A percentile compares a stretch with the other conserved stretches of the same genome.
phyloP scores from a whole-genome alignment of 1,284 basidiomycete species.

The Puccinia hordei region DNA sequence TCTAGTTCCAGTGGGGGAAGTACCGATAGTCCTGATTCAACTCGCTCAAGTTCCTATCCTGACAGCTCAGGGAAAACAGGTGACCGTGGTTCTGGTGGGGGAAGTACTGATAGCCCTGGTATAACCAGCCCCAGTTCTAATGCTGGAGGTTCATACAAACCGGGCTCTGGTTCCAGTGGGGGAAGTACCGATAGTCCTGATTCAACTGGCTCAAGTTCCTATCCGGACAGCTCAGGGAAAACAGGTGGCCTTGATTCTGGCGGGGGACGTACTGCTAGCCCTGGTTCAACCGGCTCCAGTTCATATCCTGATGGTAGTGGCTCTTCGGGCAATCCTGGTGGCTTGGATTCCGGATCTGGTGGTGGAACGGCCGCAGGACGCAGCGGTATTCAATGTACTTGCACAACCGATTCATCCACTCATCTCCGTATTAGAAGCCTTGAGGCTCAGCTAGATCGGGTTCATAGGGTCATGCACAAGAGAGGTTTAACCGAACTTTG shows the following conservation, averaged over 20 bases:
- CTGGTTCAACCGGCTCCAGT: neutral
- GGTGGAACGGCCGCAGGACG: neutral
- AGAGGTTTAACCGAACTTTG: conserved; percentile 45
- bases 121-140: too few species aligned
- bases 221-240: neutral
- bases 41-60: neutral
- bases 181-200: neutral
- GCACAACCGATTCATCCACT: conserved; percentile 18
- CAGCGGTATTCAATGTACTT: neutral
- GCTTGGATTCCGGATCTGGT: neutral
- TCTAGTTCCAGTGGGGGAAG: too few species aligned
- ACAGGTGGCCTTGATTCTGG: neutral
- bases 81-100: neutral
- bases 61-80: neutral
- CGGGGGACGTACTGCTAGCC: too few species aligned
- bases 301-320: neutral
- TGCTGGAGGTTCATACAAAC: neutral
- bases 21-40: neutral
- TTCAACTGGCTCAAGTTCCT: neutral
- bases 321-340: neutral
- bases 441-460: conserved; percentile 25
- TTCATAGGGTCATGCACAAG: conserved; percentile 40
- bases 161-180: neutral
- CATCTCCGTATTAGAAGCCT: conserved; percentile 41
- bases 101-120: too few species aligned